phyloP scores from a whole-genome alignment of 768 basidiomycete species.

The Boletus tomentosulus region DNA sequence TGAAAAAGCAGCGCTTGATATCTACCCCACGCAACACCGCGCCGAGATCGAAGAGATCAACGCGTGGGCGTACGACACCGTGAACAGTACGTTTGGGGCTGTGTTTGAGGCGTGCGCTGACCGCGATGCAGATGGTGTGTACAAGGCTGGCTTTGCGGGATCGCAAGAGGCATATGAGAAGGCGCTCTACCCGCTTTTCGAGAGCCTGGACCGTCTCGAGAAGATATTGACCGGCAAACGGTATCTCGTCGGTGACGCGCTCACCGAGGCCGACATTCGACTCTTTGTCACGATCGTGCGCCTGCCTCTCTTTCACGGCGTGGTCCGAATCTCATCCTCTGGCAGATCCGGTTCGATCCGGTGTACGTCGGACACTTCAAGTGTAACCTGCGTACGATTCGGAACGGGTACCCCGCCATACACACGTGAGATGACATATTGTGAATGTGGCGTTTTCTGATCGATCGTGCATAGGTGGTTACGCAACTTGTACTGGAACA shows the following conservation, averaged over 20 bases:
- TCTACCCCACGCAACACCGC: conserved; percentile 73
- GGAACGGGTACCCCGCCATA: conserved; percentile 81
- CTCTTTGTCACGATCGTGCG: conserved; percentile 91
- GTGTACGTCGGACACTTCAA: conserved; percentile 94
- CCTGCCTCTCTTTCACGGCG: neutral
- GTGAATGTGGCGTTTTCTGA: neutral
- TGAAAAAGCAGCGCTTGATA: conserved; percentile 62
- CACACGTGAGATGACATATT: conserved; percentile 39
- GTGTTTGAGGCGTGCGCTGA: neutral
- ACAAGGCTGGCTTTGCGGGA: conserved; percentile 84
- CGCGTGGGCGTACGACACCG: conserved; percentile 78
- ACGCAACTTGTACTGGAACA: conserved; percentile 88
- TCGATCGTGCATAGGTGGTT: conserved; percentile 53
- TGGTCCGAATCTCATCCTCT: neutral
- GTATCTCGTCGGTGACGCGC: conserved; percentile 74
- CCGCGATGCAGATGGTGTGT: conserved; percentile 66
- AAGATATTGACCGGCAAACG: conserved; percentile 71
- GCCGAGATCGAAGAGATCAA: conserved; percentile 81
- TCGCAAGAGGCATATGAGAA: conserved; percentile 76
- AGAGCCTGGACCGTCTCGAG: conserved; percentile 78
- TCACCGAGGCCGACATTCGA: conserved; percentile 84
- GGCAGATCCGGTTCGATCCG: conserved; percentile 80
- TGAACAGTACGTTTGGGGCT: conserved; percentile 59
- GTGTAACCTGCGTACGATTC: conserved; percentile 83
- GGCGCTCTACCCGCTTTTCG: conserved; percentile 71